A percentile compares a stretch with the other conserved stretches of the same genome.
Conservation (phyloP, 2,329 filamentous ascomycete species). For the Chaetomium olivaceum region DNA sequence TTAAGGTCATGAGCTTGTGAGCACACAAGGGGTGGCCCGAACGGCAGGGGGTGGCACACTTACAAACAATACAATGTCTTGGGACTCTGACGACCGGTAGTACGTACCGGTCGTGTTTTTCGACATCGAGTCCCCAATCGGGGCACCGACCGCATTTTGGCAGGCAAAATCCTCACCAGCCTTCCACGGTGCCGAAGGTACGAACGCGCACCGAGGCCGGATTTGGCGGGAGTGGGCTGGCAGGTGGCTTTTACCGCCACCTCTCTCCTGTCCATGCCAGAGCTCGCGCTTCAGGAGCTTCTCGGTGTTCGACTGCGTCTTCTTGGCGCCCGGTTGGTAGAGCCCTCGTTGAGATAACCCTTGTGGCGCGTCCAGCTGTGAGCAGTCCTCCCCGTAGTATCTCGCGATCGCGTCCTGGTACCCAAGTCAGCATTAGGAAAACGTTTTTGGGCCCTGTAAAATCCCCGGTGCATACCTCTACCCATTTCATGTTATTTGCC, state of each 20-base stretch:
- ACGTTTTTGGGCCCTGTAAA: no score
- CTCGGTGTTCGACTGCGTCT: constrained; percentile 29
- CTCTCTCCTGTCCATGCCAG: constrained; percentile 31
- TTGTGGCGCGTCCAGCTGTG: constrained; percentile 19
- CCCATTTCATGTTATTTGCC: constrained; percentile 33
- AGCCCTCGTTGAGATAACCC: constrained; percentile 18
- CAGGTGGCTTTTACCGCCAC: constrained; percentile 25
- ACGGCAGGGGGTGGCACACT: background rate
- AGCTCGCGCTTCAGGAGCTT: constrained; percentile 31
- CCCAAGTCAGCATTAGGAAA: background rate
- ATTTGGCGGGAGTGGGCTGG: constrained; percentile 31
- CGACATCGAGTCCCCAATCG: no score
- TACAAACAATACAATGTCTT: constrained; percentile 29
- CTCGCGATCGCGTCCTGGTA: constrained; percentile 25
- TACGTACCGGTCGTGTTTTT: background rate
- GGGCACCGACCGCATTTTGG: background rate
- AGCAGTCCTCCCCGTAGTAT: constrained; percentile 29
- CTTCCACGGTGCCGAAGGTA: constrained; percentile 25
- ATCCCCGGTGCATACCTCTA: constrained; percentile 11
- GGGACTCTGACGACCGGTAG: constrained; percentile 18
- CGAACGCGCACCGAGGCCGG: constrained; percentile 29
- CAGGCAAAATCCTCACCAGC: background rate
- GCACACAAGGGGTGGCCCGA: background rate
- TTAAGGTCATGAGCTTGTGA: background rate
- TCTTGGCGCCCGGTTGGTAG: constrained; percentile 22